phyloP scores from a whole-genome alignment of 2,329 filamentous ascomycete genomes.

The Karstenula rhodostoma region DNA sequence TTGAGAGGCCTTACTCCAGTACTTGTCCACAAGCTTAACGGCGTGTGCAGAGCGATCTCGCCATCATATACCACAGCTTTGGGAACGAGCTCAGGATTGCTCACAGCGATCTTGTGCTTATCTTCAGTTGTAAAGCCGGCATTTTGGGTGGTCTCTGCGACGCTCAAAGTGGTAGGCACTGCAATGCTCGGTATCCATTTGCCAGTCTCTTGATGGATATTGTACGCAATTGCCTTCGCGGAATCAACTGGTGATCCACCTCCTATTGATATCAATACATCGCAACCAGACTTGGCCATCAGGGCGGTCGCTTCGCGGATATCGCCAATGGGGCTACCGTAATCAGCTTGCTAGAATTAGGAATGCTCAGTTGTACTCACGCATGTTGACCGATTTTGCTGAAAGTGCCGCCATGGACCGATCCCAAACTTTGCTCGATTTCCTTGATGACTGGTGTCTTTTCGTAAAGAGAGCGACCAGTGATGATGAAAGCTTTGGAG shows the following conservation, averaged over 20 bases:
- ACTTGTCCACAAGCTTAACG: conserved; percentile 59
- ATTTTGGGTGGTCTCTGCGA: conserved; percentile 62
- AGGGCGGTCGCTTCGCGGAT: conserved; percentile 45
- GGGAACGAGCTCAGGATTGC: conserved; percentile 54
- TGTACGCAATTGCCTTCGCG: conserved; percentile 50
- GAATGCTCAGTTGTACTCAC: conserved; percentile 50
- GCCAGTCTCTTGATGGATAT: conserved; percentile 48
- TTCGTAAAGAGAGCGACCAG: conserved; percentile 61
- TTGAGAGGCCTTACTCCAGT: conserved; percentile 52
- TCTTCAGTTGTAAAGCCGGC: conserved; percentile 62
- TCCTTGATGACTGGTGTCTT: conserved; percentile 63
- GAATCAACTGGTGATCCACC: conserved; percentile 64
- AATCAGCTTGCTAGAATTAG: conserved; percentile 19
- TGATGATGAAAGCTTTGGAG: conserved; percentile 65
- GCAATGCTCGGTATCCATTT: conserved; percentile 51
- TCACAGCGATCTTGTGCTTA: conserved; percentile 61
- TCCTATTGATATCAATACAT: conserved; percentile 46
- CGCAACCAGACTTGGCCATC: conserved; percentile 47
- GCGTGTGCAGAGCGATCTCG: conserved; percentile 60
- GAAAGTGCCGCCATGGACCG: conserved; percentile 62
- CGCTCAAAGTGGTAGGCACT: conserved; percentile 54
- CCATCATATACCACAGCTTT: conserved; percentile 63
- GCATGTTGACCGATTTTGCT: conserved; percentile 64
- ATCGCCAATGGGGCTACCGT: conserved; percentile 42
- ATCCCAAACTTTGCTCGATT: conserved; percentile 58